Conservation (phyloP, 2,329 filamentous ascomycete genomes). For the Mariannaea elegans region DNA sequence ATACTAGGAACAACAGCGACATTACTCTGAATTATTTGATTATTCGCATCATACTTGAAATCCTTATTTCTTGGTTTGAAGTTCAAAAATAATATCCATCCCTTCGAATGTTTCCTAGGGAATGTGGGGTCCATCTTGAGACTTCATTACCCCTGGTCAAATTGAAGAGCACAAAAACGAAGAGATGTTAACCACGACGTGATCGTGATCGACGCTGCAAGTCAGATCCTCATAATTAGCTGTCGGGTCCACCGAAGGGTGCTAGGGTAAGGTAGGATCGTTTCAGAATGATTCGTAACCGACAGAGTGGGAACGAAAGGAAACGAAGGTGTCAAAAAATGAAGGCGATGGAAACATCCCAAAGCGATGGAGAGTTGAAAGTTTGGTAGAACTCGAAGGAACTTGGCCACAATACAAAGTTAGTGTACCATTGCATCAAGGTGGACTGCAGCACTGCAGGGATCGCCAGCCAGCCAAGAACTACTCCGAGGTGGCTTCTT, state of each 20-base stretch:
- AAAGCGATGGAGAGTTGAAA: too few relatives aligned
- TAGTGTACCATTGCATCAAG: too few relatives aligned
- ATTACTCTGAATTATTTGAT: too few relatives aligned
- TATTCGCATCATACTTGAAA: too few relatives aligned
- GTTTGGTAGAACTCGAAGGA: too few relatives aligned
- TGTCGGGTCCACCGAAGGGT: conserved; percentile 2
- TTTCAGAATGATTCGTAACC: background rate
- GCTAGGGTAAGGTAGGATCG: conserved; percentile 10
- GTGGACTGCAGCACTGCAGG: background rate
- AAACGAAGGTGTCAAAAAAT: too few relatives aligned
- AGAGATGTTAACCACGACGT: conserved; percentile 8
- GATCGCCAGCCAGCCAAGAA: background rate
- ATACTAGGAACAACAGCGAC: too few relatives aligned
- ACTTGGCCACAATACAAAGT: too few relatives aligned
- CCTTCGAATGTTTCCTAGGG: background rate
- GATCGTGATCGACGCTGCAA: conserved; percentile 22
- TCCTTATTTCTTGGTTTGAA: too few relatives aligned
- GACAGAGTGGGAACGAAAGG: background rate
- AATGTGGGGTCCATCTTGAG: background rate
- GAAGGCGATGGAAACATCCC: background rate
- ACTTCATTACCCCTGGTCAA: background rate
- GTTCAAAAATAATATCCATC: too few relatives aligned
- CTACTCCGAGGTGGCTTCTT: background rate
- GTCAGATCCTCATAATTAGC: conserved; percentile 11
- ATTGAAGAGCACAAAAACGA: background rate